Conservation (phyloP, 2,329 filamentous ascomycete genomes). For the Fusarium sp. region DNA sequence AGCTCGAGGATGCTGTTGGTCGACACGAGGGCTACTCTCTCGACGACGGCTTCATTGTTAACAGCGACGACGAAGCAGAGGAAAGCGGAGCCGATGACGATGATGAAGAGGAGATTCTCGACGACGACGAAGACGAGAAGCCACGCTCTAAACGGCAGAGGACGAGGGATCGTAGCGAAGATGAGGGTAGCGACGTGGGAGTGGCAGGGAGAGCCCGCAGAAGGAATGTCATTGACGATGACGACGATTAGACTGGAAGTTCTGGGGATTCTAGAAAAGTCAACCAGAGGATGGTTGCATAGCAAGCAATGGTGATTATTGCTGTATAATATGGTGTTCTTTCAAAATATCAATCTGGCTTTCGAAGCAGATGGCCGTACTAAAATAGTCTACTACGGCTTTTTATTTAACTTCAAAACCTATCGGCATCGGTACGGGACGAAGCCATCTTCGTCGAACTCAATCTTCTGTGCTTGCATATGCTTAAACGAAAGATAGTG, state of each 20-base stretch:
- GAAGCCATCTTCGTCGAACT: background rate
- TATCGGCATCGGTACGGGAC: slow-evolving; percentile 7
- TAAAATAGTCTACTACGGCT: background rate
- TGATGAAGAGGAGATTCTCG: slow-evolving; percentile 69
- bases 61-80: slow-evolving; percentile 78
- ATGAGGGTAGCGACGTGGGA: slow-evolving; percentile 67
- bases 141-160: slow-evolving; percentile 64
- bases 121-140: slow-evolving; percentile 66
- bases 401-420: slow-evolving; percentile 14
- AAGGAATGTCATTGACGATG: slow-evolving; percentile 70
- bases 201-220: slow-evolving; percentile 63
- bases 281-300: slow-evolving; percentile 10
- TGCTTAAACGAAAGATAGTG: background rate
- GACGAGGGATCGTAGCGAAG: slow-evolving; percentile 60
- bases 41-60: slow-evolving; percentile 83
- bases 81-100: slow-evolving; percentile 74
- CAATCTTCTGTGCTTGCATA: background rate
- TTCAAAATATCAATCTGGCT: slow-evolving; percentile 18
- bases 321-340: slow-evolving; percentile 31
- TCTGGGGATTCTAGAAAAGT: slow-evolving; percentile 3
- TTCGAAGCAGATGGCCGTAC: slow-evolving; percentile 1
- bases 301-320: slow-evolving; percentile 18
- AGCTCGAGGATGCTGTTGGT: slow-evolving; percentile 70
- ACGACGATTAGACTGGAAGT: slow-evolving; percentile 62
- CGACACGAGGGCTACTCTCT: slow-evolving; percentile 82